Conservation (phyloP, 495 filamentous ascomycete genomes). For the Coniosporium apollinis region DNA sequence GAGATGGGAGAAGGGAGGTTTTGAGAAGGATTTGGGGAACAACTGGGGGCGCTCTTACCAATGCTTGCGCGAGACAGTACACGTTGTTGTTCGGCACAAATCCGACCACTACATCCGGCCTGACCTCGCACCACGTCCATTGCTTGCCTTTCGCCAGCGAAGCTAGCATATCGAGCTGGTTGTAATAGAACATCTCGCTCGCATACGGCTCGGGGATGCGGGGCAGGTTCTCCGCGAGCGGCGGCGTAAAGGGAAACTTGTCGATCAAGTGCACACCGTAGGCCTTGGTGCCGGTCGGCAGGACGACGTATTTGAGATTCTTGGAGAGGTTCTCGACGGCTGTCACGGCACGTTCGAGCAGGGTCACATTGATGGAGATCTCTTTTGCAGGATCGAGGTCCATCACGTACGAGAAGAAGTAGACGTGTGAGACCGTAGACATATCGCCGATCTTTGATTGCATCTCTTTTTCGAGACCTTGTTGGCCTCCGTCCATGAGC, state of each 20-base stretch:
- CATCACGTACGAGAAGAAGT: constrained; percentile 26
- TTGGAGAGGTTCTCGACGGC: constrained; percentile 24
- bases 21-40: too few species aligned
- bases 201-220: constrained; percentile 22
- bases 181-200: constrained; percentile 25
- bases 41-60: too few species aligned
- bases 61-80: constrained; percentile 19
- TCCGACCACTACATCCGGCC: constrained; percentile 20
- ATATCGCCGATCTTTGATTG: constrained; percentile 22
- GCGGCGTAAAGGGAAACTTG: constrained; percentile 22
- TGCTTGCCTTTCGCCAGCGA: constrained; percentile 15
- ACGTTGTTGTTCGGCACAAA: constrained; percentile 23
- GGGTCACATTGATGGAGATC: constrained; percentile 21
- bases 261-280: constrained; percentile 24
- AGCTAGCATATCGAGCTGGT: constrained; percentile 18
- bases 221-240: constrained; percentile 20
- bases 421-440: constrained; percentile 28
- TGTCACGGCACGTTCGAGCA: constrained; percentile 28
- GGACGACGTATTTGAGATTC: constrained; percentile 22
- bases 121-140: constrained; percentile 20
- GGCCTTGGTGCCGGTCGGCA: constrained; percentile 24
- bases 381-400: constrained; percentile 13
- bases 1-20: too few species aligned
- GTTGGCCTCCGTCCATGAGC: constrained; percentile 19
- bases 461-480: constrained; percentile 23